Evolutionary conservation across 306 rosid genomes (phyloP).

Genomic region (Trifolium dubium): DNA sequence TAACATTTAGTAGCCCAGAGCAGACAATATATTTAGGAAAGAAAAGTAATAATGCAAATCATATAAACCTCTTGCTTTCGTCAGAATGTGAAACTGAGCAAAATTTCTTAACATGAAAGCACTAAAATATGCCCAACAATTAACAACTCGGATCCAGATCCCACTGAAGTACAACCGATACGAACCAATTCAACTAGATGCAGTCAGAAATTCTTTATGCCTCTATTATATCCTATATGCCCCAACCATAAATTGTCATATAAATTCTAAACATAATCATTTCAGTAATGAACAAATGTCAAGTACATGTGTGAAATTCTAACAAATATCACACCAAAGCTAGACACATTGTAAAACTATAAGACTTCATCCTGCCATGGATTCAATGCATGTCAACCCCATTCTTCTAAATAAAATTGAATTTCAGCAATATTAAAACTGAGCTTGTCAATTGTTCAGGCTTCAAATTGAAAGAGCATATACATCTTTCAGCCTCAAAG

Average conservation of each 20-base stretch:
- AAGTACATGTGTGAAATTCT: neutral
- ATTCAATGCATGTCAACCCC: neutral
- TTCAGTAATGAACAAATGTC: conserved; percentile 8
- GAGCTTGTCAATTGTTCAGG: neutral
- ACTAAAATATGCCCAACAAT: neutral
- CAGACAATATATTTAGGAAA: neutral
- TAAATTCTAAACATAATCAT: neutral
- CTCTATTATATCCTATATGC: neutral
- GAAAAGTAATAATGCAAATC: conserved; percentile 2
- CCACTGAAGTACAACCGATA: neutral
- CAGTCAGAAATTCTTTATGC: neutral
- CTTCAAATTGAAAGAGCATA: neutral
- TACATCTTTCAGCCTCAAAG: neutral
- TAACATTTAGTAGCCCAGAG: neutral
- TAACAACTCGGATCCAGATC: neutral
- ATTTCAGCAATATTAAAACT: neutral
- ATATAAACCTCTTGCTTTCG: neutral
- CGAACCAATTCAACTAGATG: neutral
- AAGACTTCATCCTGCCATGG: neutral
- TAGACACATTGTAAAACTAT: conserved; percentile 2
- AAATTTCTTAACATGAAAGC: neutral
- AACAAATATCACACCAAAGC: neutral
- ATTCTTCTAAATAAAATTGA: neutral
- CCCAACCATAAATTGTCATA: neutral
- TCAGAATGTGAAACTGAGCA: neutral